Evolutionary conservation across 2,329 filamentous ascomycete species (phyloP), one percentile per base, ranked within the genome.

Genomic region (Penicillium janthinellum): DNA sequence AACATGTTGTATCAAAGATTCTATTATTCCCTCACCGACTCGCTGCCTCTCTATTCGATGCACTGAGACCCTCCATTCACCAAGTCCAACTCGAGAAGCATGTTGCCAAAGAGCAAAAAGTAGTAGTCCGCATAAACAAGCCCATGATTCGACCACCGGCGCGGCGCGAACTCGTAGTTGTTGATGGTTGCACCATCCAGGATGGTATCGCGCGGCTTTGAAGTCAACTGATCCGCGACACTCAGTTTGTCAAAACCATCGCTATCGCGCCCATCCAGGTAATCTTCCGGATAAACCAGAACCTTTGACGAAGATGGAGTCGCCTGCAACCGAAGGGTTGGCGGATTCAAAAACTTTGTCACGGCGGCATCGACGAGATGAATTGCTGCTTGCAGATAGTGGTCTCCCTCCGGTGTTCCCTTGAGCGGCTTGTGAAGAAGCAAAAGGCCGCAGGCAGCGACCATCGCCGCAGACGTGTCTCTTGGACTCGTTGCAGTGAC

Each of bases 91-190:
- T 76, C 71, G 39, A 77, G 55, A 5, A 79, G 54, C 64, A 78
- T 78, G 47, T 79, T 79, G 2, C 77, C 77, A 64, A 79, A 75
- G 42, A 78, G 70, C 38, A 79, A 35, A 20, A 79, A 70, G 50
- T 73, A 79, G 57, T 79, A 79, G 60, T 79, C 77, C 2, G 77
- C 77, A 67, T 79, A 79, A 3, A 79, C 76, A 28, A 79, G 60
- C 2, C 77, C 77, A 67, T 79, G 76, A 47, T 79, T 73, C 15
- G 69, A 67, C 59, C 77, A 78, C 28, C 75, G 70, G 50, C 71
- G 68, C 25, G 76, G 73, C 8, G 77, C 77, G 68, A 77, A 72
- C 54, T 75, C 71, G 47, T 79, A 78, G 60, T 77, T 75, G 53
- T 78, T 79, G 6, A 75, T 74, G 1, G 77, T 79, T 1, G 75